Conservation (phyloP, 495 filamentous ascomycete species). For the Trichocladium uniseriatum region DNA sequence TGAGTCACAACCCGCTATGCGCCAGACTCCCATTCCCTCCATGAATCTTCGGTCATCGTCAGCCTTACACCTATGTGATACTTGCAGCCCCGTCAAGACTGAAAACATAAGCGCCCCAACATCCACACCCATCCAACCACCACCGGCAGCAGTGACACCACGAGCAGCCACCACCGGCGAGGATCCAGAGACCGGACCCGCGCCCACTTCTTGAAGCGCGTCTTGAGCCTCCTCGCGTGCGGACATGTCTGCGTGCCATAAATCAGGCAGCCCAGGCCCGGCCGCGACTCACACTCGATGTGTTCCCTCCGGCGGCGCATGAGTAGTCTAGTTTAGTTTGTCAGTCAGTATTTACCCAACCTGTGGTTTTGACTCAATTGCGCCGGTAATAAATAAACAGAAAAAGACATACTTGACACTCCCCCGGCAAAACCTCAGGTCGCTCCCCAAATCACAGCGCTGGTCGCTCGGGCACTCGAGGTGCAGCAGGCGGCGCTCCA, state of each 20-base stretch:
- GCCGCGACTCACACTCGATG: constrained; percentile 43
- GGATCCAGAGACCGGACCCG: constrained; percentile 2
- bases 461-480: constrained; percentile 43
- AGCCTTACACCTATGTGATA: too few species aligned
- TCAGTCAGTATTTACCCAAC: not conserved
- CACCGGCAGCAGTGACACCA: constrained; percentile 3
- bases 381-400: not conserved
- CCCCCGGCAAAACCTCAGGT: constrained; percentile 43
- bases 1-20: too few species aligned
- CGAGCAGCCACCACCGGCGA: constrained; percentile 12
- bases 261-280: constrained; percentile 43
- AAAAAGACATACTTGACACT: constrained; percentile 36
- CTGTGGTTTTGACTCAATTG: too few species aligned
- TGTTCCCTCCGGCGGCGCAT: constrained; percentile 47
- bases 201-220: constrained; percentile 31
- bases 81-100: not conserved
- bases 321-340: constrained; percentile 31
- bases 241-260: constrained; percentile 38
- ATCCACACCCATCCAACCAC: constrained; percentile 8
- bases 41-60: not conserved
- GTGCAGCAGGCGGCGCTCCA: constrained; percentile 45
- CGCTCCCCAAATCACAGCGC: constrained; percentile 43
- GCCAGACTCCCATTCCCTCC: not conserved
- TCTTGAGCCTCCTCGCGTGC: constrained; percentile 25
- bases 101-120: constrained; percentile 2